A percentile compares a stretch with the other conserved stretches of the same genome.
These are phyloP conservation scores for Rhododendron mucronatum DNA, from an alignment of 148 eudicot species.

Conservation along the genomic window DNA sequence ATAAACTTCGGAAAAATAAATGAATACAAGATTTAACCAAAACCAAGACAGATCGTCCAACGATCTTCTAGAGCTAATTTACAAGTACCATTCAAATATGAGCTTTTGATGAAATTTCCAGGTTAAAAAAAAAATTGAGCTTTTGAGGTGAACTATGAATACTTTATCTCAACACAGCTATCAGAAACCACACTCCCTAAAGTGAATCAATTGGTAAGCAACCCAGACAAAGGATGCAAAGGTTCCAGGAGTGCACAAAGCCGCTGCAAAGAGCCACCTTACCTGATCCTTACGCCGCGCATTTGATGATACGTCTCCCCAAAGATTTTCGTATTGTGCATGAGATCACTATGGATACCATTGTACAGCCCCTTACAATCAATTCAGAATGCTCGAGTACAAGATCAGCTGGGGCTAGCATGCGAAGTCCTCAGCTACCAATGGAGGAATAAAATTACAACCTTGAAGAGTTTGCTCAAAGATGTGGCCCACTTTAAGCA, in stretches of 20 bases:
- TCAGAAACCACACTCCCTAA: background rate
- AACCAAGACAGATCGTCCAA: background rate
- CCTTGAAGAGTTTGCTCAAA: slow-evolving; percentile 92
- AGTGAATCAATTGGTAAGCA: background rate
- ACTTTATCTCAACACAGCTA: background rate
- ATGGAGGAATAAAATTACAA: slow-evolving; percentile 68
- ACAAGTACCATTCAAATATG: background rate
- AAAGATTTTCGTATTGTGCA: background rate
- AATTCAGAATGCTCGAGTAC: background rate
- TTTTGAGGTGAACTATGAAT: background rate
- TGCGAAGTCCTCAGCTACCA: slow-evolving; percentile 39
- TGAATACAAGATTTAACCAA: background rate
- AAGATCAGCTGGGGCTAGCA: slow-evolving; percentile 14
- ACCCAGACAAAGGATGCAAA: background rate
- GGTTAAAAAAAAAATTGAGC: background rate
- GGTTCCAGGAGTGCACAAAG: background rate
- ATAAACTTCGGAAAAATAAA: background rate
- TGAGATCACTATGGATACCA: background rate
- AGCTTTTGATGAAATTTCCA: background rate
- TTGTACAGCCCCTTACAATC: background rate
- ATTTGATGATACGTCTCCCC: background rate
- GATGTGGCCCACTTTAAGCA: slow-evolving; percentile 84
- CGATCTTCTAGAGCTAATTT: background rate
- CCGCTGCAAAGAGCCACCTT: background rate
- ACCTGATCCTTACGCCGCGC: background rate